These are phyloP conservation scores for Globisporangium irregulare DNA, from an alignment of 352 stramenopile genomes.

Conservation along the genomic window DNA sequence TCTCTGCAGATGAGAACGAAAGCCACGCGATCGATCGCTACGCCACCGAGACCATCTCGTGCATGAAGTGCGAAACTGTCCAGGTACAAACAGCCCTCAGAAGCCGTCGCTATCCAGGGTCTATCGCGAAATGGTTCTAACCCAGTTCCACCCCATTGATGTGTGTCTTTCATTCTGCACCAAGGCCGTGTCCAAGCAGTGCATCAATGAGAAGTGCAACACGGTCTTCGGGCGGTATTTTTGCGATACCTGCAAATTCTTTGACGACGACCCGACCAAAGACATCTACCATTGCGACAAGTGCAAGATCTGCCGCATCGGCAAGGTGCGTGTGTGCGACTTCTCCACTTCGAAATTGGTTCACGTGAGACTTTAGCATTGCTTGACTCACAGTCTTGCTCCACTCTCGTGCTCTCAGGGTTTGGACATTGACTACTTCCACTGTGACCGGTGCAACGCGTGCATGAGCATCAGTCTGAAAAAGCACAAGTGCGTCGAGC, in stretches of 20 bases:
- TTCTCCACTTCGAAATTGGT: background rate
- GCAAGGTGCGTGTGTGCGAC: slow-evolving; percentile 44
- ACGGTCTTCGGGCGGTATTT: slow-evolving; percentile 91
- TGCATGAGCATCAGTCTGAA: slow-evolving; percentile 93
- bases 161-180: background rate
- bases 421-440: slow-evolving; percentile 96
- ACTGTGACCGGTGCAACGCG: slow-evolving; percentile 98
- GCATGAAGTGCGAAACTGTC: slow-evolving; percentile 88
- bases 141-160: background rate
- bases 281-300: slow-evolving; percentile 98
- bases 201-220: slow-evolving; percentile 62
- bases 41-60: slow-evolving; percentile 92
- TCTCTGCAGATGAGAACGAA: slow-evolving; percentile 57
- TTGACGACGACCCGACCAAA: slow-evolving; percentile 90
- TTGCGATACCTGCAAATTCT: slow-evolving; percentile 96
- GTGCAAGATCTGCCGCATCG: slow-evolving; percentile 96
- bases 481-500: slow-evolving; percentile 93
- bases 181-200: slow-evolving; percentile 63
- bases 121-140: background rate
- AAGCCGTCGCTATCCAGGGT: no score
- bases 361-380: background rate
- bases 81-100: slow-evolving; percentile 29
- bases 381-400: background rate
- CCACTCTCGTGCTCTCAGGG: slow-evolving; percentile 32
- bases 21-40: slow-evolving; percentile 93